A percentile compares a stretch with the other conserved stretches of the same genome.
phyloP scores from a whole-genome alignment of 352 stramenopile genomes.

The Peronosclerospora sorghi region DNA sequence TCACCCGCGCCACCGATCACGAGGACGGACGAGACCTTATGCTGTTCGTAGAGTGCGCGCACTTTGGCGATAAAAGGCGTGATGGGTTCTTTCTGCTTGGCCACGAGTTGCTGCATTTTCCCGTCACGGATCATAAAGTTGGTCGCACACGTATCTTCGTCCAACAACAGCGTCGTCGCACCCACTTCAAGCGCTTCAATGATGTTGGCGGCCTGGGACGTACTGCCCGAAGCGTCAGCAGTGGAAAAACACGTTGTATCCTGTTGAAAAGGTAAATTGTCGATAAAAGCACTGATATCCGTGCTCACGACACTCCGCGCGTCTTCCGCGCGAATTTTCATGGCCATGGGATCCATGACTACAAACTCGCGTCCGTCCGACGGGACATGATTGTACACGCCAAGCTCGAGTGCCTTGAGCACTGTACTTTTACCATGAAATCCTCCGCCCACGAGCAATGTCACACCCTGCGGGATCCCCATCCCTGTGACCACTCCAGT shows the following conservation, averaged over 20 bases:
- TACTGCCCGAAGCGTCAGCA: slow-evolving; percentile 91
- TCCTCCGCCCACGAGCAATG: slow-evolving; percentile 92
- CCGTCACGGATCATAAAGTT: slow-evolving; percentile 98
- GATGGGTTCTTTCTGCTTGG: slow-evolving; percentile 94
- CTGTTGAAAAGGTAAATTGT: slow-evolving; percentile 92
- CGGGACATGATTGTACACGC: slow-evolving; percentile 94
- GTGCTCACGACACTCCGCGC: slow-evolving; percentile 84
- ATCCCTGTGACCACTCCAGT: slow-evolving; percentile 81
- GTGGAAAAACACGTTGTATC: slow-evolving; percentile 89
- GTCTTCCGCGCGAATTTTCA: slow-evolving; percentile 95
- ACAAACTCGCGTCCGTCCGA: slow-evolving; percentile 93
- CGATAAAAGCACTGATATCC: slow-evolving; percentile 94
- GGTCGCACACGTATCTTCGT: slow-evolving; percentile 95
- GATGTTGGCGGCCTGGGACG: slow-evolving; percentile 94
- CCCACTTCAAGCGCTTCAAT: slow-evolving; percentile 88
- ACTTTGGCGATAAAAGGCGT: slow-evolving; percentile 94
- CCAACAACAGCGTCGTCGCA: slow-evolving; percentile 88
- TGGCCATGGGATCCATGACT: slow-evolving; percentile 65
- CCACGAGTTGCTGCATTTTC: slow-evolving; percentile 95
- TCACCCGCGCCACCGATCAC: slow-evolving; percentile 94
- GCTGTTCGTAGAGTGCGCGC: slow-evolving; percentile 84
- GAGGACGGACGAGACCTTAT: slow-evolving; percentile 88
- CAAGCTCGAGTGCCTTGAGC: slow-evolving; percentile 88
- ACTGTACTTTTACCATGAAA: slow-evolving; percentile 98
- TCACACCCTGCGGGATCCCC: slow-evolving; percentile 90